Evolutionary conservation across 306 rosid species (phyloP), one percentile per base, ranked within the genome.

Genomic region (Crotalaria pallida): DNA sequence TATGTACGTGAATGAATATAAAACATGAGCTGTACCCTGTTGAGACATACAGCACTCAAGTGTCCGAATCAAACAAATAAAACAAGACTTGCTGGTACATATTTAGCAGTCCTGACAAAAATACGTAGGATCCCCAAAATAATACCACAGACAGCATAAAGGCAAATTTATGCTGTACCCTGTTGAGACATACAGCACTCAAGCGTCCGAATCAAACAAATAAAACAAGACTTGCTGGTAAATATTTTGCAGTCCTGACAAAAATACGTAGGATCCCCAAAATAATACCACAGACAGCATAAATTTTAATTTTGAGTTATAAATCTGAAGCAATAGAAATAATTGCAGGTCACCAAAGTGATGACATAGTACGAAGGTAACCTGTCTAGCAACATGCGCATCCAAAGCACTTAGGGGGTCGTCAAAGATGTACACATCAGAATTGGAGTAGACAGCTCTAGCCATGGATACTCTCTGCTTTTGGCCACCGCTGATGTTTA

Each of bases 391-490:
- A 45, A 94, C 98, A 83, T 89, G 97, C 0, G 98, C 90, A 77
- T 94, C 98, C 55, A 94, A 83, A 77, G 98, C 98, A 81, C 98
- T 94, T 62, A 94, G 79, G 50, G 98, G 97, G 56, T 90, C 98
- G 72, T 94, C 98, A 77, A 94, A 94, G 67, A 94, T 82, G 79
- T 77, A 87, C 12, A 90, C 86, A 47, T 94, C 98, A 13, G 97
- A 88, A 74, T 88, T 73, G 34, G 98, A 90, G 86, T 90, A 94
- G 69, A 85, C 82, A 79, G 97, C 94, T 69, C 97, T 82, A 77
- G 98, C 98, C 94, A 94, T 88, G 45, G 98, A 94, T 56, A 94
- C 93, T 69, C 98, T 91, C 67, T 90, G 97, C 87, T 89, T 94
- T 82, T 94, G 97, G 36, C 98, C 98, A 33, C 98, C 98, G 11